Base-by-base conservation (phyloP, 257 asterid species). In the Anisodus acutangulus region DNA sequence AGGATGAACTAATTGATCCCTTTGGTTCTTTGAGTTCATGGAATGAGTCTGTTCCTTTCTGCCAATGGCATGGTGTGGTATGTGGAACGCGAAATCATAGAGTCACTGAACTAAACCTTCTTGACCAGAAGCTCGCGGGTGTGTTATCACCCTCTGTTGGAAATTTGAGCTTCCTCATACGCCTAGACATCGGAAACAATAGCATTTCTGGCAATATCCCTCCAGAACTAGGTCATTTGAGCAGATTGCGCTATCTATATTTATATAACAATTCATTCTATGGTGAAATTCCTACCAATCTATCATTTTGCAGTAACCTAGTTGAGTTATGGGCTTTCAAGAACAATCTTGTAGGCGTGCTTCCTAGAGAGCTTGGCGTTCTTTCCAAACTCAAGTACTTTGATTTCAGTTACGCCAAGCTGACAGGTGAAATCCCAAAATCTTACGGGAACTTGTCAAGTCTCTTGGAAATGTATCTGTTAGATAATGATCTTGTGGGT, bases 91-190 rank as follows among this genome's bases (percentile, higher is more conserved):
- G 4, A 11, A 64, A 35, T 64, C 71, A 64, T 4, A 39, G n/a
- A 64, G 71, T 64, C 71, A 64, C 3, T 64, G 71, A 64, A 26
- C n/a, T 64, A 64, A 64, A 64, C 43, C 71, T 64, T 64, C 71
- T 64, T 64, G 71, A 64, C 17, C 8, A 26, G 6, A 64, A 64
- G 71, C 71, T 64, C 4, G 2, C 43, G 1, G 43, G 71, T 26
- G 71, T 64, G n/a, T 5, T 64, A 26, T 64, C 71, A 10, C 43
- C 71, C 0, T 26, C 19, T 64, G 71, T 26, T 64, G 43, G 71
- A 26, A 64, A 64, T 64, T 64, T 64, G 71, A 26, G 71, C 43
- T 26, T 26, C 41, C 71, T 64, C 2, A 6, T 11, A 64, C 43
- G 71, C 11, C 43, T 64, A 64, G 43, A 64, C 43, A 26, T 26